Conservation (phyloP, 768 basidiomycete species). For the Tephrocybe sp. region DNA sequence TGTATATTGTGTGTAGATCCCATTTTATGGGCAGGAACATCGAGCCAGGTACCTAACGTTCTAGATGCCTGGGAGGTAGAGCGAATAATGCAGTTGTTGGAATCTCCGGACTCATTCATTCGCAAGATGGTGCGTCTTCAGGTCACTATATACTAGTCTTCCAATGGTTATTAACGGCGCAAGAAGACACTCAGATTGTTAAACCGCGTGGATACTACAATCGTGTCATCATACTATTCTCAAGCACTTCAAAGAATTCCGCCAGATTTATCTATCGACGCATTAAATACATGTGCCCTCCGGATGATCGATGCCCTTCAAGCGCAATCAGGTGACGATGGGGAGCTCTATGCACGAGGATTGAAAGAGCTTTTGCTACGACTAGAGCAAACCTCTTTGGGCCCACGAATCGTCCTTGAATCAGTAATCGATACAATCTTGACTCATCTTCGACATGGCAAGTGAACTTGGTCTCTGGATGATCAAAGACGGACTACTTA, state of each 20-base stretch:
- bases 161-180: conserved; percentile 6
- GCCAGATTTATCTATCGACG: conserved; percentile 26
- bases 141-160: not conserved
- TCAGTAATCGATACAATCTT: conserved; percentile 55
- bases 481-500: not conserved
- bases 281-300: conserved; percentile 38
- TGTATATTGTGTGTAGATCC: conserved; percentile 61
- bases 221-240: conserved; percentile 54
- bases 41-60: conserved; percentile 42
- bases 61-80: conserved; percentile 77
- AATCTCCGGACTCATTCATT: conserved; percentile 55
- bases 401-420: conserved; percentile 47
- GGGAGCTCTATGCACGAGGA: conserved; percentile 55
- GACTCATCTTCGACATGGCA: conserved; percentile 48
- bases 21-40: conserved; percentile 66
- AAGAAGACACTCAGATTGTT: conserved; percentile 63
- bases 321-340: conserved; percentile 43
- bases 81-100: conserved; percentile 63
- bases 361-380: conserved; percentile 39
- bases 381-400: conserved; percentile 31
- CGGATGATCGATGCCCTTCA: conserved; percentile 58
- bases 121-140: conserved; percentile 51
- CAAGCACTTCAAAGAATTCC: conserved; percentile 39
- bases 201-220: conserved; percentile 50
- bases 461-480: conserved; percentile 6